Conservation (phyloP, 2,329 filamentous ascomycete species). For the Albifimbria verrucaria region DNA sequence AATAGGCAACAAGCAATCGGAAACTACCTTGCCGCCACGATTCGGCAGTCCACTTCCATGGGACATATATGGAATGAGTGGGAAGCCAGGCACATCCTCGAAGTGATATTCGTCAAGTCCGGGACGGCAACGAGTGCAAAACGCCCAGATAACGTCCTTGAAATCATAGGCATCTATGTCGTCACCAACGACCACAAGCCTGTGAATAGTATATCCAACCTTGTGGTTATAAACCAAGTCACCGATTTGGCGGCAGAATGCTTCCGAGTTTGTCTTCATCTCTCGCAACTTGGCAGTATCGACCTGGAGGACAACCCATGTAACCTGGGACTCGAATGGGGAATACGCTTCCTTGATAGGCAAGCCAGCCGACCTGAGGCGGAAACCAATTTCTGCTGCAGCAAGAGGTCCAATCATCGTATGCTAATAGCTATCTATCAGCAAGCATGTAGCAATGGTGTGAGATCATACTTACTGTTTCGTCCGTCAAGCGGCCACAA, state of each 20-base stretch:
- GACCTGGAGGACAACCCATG: conserved; percentile 50
- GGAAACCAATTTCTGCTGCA: conserved; percentile 9
- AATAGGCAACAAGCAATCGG: conserved; percentile 36
- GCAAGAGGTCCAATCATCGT: neutral
- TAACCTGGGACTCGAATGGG: conserved; percentile 44
- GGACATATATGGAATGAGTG: conserved; percentile 43
- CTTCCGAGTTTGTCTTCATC: conserved; percentile 44
- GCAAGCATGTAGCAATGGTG: neutral
- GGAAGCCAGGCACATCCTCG: conserved; percentile 40
- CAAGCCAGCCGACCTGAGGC: conserved; percentile 22
- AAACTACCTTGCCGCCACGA: conserved; percentile 43
- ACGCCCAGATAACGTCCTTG: conserved; percentile 47
- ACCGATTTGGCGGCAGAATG: conserved; percentile 37
- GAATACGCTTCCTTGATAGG: conserved; percentile 41
- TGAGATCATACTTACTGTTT: conserved; percentile 6
- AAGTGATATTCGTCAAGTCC: conserved; percentile 39
- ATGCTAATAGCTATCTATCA: neutral
- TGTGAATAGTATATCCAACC: conserved; percentile 36
- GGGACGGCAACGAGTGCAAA: conserved; percentile 43
- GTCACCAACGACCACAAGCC: conserved; percentile 42
- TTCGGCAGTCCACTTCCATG: conserved; percentile 31
- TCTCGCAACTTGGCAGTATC: conserved; percentile 54
- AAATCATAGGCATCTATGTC: conserved; percentile 45
- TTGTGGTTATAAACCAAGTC: conserved; percentile 41
- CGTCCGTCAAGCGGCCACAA: conserved; percentile 10